These are phyloP conservation scores for Sisymbrium irio DNA, from an alignment of 345 rosid species.

Conservation along the genomic window DNA sequence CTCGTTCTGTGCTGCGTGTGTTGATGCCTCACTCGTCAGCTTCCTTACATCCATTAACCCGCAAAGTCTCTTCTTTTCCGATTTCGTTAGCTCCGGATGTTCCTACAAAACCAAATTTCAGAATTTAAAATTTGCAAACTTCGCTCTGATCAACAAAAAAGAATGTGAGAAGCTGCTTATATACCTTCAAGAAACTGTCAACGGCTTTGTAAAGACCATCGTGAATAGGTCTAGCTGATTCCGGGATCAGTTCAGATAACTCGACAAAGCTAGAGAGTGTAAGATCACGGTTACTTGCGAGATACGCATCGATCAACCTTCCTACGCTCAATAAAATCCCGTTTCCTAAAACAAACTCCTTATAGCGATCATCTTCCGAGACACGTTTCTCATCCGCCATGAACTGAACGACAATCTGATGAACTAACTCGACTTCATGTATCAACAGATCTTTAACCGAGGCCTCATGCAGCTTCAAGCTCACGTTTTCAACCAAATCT, in stretches of 20 bases:
- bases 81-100: conserved; percentile 62
- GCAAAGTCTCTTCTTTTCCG: conserved; percentile 73
- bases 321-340: conserved; percentile 61
- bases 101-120: conserved; percentile 44
- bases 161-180: not conserved
- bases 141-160: not conserved
- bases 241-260: conserved; percentile 57
- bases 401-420: conserved; percentile 48
- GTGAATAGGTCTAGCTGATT: conserved; percentile 67
- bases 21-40: conserved; percentile 64
- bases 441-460: conserved; percentile 64
- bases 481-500: conserved; percentile 53
- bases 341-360: conserved; percentile 47
- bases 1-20: conserved; percentile 92
- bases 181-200: conserved; percentile 74
- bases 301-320: conserved; percentile 67
- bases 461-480: conserved; percentile 70
- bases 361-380: conserved; percentile 39
- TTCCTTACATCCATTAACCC: conserved; percentile 79
- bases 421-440: conserved; percentile 69
- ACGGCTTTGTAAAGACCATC: conserved; percentile 85
- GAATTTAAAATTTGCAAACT: not conserved
- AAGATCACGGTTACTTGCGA: conserved; percentile 47
- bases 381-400: conserved; percentile 41
- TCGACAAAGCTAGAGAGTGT: conserved; percentile 50